Evolutionary conservation across 306 rosid species (phyloP).

Genomic region (Geum urbanum): DNA sequence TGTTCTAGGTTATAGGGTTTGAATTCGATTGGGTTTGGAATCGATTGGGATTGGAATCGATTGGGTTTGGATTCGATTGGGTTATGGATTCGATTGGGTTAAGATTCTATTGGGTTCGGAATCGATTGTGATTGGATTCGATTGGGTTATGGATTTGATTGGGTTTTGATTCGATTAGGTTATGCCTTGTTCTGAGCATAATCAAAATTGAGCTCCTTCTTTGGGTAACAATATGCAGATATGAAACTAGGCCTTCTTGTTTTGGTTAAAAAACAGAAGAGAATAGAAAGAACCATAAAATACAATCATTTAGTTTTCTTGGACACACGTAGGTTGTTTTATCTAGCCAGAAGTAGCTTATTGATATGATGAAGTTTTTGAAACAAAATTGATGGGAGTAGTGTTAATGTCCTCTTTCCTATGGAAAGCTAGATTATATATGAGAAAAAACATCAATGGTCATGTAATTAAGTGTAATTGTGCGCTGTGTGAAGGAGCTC

Average conservation of each 20-base stretch:
- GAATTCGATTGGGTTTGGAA: too few species aligned
- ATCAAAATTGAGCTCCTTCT: not conserved
- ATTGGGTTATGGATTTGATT: rapidly evolving
- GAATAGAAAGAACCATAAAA: not conserved
- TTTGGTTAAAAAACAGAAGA: not conserved
- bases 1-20: too few species aligned
- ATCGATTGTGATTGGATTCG: too few species aligned
- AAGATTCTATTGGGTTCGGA: too few species aligned
- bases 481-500: slow-evolving; percentile 52
- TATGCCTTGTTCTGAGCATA: too few species aligned
- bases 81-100: too few species aligned
- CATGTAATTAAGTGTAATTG: not conserved
- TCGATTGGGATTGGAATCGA: too few species aligned
- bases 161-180: too few species aligned
- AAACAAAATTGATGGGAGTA: not conserved
- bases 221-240: not conserved
- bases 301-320: too few species aligned
- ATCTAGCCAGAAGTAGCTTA: not conserved
- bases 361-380: not conserved
- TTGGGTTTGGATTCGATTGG: too few species aligned
- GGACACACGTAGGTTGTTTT: not conserved
- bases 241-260: not conserved
- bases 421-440: not conserved
- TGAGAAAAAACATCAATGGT: not conserved
- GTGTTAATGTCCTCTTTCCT: not conserved